These are phyloP conservation scores for Aspergillus sp. DNA, from an alignment of 2,329 filamentous ascomycete species.

Conservation along the genomic window DNA sequence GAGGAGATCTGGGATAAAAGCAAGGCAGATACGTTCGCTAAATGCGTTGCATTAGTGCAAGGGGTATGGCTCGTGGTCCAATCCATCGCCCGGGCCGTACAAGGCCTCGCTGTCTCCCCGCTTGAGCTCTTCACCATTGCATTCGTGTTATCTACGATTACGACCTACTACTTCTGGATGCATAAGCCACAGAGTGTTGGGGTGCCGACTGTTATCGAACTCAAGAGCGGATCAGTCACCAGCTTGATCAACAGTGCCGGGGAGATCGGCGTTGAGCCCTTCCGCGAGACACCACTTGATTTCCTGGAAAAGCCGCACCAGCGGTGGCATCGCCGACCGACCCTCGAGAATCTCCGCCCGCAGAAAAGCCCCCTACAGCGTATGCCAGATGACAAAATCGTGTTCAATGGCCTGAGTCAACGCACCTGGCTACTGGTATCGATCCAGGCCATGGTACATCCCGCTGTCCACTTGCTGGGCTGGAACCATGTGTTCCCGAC, in stretches of 20 bases:
- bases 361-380: background rate
- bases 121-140: slow-evolving; percentile 6
- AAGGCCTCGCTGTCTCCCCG: slow-evolving; percentile 1
- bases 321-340: background rate
- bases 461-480: slow-evolving; percentile 1
- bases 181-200: slow-evolving; percentile 8
- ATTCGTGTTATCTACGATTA: slow-evolving; percentile 4
- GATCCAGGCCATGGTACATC: slow-evolving; percentile 3
- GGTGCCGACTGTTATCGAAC: background rate
- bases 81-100: background rate
- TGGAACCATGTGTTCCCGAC: slow-evolving; percentile 11
- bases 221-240: background rate
- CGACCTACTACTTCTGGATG: slow-evolving; percentile 8
- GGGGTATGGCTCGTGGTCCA: slow-evolving; percentile 2
- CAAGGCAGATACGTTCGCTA: slow-evolving; percentile 4
- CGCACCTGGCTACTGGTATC: slow-evolving; percentile 1
- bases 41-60: slow-evolving; percentile 4
- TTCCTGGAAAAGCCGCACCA: slow-evolving; percentile 1
- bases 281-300: slow-evolving; percentile 1
- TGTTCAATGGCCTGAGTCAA: background rate
- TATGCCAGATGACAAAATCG: slow-evolving; percentile 3
- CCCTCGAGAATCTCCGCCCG: background rate
- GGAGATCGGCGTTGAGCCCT: background rate
- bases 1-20: slow-evolving; percentile 6
- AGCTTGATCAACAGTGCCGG: background rate